Percentiles rank a stretch among this genome's conserved stretches.
These are phyloP conservation scores for Pleurotus eryngii DNA, from an alignment of 768 basidiomycete genomes.

Conservation along the genomic window DNA sequence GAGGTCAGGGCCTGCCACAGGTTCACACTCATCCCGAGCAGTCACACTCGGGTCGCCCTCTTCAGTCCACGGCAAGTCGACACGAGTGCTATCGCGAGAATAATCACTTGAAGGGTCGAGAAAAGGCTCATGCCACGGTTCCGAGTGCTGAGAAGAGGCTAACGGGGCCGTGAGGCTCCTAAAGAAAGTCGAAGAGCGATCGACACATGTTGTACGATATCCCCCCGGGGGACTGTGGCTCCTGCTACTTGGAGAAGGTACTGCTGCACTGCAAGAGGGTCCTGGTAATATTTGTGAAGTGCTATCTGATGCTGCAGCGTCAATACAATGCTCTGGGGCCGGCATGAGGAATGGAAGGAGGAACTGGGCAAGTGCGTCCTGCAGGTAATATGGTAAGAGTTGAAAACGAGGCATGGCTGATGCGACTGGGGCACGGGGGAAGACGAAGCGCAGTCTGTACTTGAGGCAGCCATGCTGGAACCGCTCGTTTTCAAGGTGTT, in stretches of 20 bases:
- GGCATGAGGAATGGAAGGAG: constrained; percentile 7
- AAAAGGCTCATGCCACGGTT: not conserved
- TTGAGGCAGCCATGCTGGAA: constrained; percentile 9
- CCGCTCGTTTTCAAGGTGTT: constrained; percentile 8
- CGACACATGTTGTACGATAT: constrained; percentile 7
- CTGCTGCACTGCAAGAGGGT: not conserved
- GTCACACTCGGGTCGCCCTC: not conserved
- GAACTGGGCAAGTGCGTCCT: not conserved
- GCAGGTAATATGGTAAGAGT: constrained; percentile 7
- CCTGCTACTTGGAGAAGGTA: not conserved
- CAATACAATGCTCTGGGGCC: not conserved
- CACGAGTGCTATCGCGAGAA: not conserved
- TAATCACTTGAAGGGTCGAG: not conserved
- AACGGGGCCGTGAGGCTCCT: constrained; percentile 12
- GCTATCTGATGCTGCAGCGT: constrained; percentile 2
- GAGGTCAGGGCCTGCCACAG: not conserved
- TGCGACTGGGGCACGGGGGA: not conserved
- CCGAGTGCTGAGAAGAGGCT: not conserved
- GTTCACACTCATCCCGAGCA: not conserved
- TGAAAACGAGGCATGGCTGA: constrained; percentile 6
- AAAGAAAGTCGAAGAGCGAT: constrained; percentile 12
- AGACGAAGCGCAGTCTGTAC: not conserved
- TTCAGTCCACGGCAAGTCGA: not conserved
- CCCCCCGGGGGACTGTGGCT: not conserved
- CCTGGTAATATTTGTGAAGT: not conserved